Evolutionary conservation across 306 rosid species (phyloP).

Genomic region (Vigna nakashimae): DNA sequence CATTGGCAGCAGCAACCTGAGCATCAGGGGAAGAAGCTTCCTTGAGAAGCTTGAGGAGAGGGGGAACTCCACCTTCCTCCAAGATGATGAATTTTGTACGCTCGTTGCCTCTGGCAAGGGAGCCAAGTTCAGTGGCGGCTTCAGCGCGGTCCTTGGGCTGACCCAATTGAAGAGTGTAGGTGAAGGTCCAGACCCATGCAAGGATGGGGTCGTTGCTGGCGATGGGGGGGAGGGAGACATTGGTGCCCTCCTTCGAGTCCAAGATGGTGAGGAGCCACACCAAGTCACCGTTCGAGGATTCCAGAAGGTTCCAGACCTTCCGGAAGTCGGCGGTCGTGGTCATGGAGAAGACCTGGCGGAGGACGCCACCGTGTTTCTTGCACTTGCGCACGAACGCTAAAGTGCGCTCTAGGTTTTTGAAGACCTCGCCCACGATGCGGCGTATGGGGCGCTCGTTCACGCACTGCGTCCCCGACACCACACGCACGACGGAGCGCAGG

Average conservation of each 20-base stretch:
- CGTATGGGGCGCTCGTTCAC: slow-evolving; percentile 80
- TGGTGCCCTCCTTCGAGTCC: slow-evolving; percentile 67
- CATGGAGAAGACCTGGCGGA: slow-evolving; percentile 77
- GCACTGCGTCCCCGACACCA: slow-evolving; percentile 54
- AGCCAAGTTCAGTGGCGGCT: slow-evolving; percentile 60
- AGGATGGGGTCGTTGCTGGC: slow-evolving; percentile 82
- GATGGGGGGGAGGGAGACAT: slow-evolving; percentile 74
- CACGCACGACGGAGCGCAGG: slow-evolving; percentile 69
- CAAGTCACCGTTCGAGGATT: slow-evolving; percentile 80
- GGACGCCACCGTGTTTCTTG: slow-evolving; percentile 66
- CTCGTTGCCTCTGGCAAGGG: slow-evolving; percentile 60
- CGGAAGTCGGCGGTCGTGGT: slow-evolving; percentile 70
- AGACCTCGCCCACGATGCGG: slow-evolving; percentile 67
- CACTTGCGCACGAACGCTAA: slow-evolving; percentile 64
- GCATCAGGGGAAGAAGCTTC: slow-evolving; percentile 67
- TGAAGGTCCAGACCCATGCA: slow-evolving; percentile 83
- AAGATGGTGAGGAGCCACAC: slow-evolving; percentile 72
- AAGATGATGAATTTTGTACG: slow-evolving; percentile 77
- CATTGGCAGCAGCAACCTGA: slow-evolving; percentile 78
- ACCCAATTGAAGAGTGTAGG: slow-evolving; percentile 77
- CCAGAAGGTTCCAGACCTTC: slow-evolving; percentile 64
- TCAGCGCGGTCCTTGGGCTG: slow-evolving; percentile 72
- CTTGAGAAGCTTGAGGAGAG: slow-evolving; percentile 75
- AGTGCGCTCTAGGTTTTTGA: slow-evolving; percentile 71
- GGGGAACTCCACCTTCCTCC: slow-evolving; percentile 78